Conservation (phyloP, 2,329 filamentous ascomycete species). For the Beauveria sp. region DNA sequence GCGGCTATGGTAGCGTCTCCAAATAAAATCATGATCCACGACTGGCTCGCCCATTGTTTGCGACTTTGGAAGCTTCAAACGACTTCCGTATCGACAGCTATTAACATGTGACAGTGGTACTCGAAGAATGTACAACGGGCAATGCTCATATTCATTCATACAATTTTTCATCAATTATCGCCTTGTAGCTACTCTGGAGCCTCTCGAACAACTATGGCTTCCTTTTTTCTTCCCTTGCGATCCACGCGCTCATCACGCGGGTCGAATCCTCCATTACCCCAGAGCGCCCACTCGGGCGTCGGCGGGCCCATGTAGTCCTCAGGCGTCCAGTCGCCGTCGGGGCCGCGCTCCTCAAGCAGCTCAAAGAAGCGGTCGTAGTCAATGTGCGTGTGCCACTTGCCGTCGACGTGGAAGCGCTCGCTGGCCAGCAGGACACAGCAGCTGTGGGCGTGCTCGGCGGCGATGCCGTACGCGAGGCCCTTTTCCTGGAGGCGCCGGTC, state of each 20-base stretch:
- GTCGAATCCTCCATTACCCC: constrained; percentile 93
- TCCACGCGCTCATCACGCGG: constrained; percentile 82
- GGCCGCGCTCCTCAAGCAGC: constrained; percentile 61
- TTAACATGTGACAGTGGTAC: not conserved
- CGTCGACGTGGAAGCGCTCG: constrained; percentile 66
- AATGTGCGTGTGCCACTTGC: constrained; percentile 85
- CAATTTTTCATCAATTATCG: not conserved
- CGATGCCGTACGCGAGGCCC: constrained; percentile 80
- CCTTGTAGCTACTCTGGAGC: constrained; percentile 16
- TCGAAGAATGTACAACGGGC: not conserved
- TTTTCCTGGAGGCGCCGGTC: constrained; percentile 60
- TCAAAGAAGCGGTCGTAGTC: constrained; percentile 87
- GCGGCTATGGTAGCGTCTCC: constrained; percentile 24
- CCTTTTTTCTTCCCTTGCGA: constrained; percentile 68
- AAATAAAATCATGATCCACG: constrained; percentile 21
- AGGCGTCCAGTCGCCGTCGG: constrained; percentile 65
- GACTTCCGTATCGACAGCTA: not conserved
- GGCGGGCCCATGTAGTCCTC: constrained; percentile 84
- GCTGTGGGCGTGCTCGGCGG: constrained; percentile 89
- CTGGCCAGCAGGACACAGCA: constrained; percentile 87
- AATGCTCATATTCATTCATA: not conserved
- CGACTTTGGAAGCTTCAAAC: not conserved
- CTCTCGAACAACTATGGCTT: constrained; percentile 27
- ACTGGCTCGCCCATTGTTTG: not conserved
- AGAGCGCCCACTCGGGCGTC: constrained; percentile 90